Percentiles rank a stretch among this genome's conserved stretches.
phyloP scores from a whole-genome alignment of 345 rosid species.

The Ricinus communis region DNA sequence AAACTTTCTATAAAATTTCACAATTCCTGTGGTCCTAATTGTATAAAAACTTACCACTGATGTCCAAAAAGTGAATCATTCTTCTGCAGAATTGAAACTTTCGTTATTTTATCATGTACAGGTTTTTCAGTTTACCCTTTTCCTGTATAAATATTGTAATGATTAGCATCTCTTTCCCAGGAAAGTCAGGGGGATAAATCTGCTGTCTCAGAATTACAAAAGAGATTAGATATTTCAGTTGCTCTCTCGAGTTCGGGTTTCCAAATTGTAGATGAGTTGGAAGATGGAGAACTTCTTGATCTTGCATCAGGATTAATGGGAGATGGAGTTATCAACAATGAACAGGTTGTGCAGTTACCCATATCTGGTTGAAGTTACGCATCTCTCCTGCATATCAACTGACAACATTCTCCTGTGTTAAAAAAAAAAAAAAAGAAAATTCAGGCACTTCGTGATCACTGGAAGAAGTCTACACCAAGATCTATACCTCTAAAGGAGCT shows the following conservation, averaged over 20 bases:
- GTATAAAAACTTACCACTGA: neutral
- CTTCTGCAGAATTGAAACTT: neutral
- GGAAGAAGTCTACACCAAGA: constrained; percentile 59
- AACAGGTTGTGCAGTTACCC: constrained; percentile 41
- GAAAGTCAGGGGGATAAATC: constrained; percentile 51
- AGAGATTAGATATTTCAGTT: constrained; percentile 56
- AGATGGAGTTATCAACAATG: constrained; percentile 39
- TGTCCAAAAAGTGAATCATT: neutral
- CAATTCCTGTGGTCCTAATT: neutral
- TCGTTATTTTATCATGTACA: neutral
- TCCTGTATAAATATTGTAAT: neutral
- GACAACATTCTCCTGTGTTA: constrained; percentile 17
- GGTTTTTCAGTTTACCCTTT: neutral
- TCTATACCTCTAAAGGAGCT: constrained; percentile 70
- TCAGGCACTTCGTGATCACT: constrained; percentile 71
- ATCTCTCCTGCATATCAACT: constrained; percentile 21
- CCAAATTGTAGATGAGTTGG: constrained; percentile 60
- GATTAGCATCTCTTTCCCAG: constrained; percentile 35
- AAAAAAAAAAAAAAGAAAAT: constrained; percentile 43
- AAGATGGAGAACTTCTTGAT: constrained; percentile 74
- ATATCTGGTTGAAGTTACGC: constrained; percentile 16
- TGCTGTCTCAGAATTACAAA: constrained; percentile 59
- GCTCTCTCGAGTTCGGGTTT: constrained; percentile 37
- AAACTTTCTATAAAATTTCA: neutral
- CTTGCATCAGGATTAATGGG: constrained; percentile 56